Evolutionary conservation across 2,329 filamentous ascomycete genomes (phyloP).

Genomic region (Knufia petricola): DNA sequence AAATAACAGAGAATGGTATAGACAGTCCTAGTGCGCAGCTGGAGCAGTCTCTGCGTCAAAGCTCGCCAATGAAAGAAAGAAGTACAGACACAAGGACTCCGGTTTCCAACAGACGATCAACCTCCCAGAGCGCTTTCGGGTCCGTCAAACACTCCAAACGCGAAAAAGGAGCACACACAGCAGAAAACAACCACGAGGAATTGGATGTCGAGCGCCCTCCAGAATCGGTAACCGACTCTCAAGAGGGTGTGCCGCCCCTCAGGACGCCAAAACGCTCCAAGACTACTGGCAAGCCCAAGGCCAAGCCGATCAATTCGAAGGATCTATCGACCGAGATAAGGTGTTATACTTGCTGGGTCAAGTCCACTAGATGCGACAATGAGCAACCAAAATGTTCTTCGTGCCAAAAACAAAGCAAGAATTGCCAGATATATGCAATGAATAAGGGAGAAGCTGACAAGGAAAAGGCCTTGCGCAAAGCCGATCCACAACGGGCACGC

Average conservation of each 20-base stretch:
- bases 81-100: neutral
- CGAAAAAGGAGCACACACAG: neutral
- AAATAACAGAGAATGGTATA: constrained; percentile 7
- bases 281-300: neutral
- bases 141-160: neutral
- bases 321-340: neutral
- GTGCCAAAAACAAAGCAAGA: neutral
- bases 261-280: neutral
- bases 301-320: neutral
- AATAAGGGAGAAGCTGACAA: neutral
- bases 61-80: neutral
- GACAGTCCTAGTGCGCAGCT: constrained; percentile 21
- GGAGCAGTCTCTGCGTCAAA: constrained; percentile 13
- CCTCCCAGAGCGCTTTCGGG: neutral
- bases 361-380: neutral
- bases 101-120: neutral
- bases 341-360: constrained; percentile 5
- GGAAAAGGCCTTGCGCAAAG: neutral
- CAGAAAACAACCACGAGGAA: neutral
- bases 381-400: constrained; percentile 1
- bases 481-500: neutral
- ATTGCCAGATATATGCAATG: constrained; percentile 4
- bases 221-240: constrained; percentile 2
- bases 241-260: neutral
- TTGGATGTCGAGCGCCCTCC: constrained; percentile 4